Percentiles rank a stretch among this genome's conserved stretches.
Conservation (phyloP, 1,284 basidiomycete species). For the Ganoderma leucocontextum region DNA sequence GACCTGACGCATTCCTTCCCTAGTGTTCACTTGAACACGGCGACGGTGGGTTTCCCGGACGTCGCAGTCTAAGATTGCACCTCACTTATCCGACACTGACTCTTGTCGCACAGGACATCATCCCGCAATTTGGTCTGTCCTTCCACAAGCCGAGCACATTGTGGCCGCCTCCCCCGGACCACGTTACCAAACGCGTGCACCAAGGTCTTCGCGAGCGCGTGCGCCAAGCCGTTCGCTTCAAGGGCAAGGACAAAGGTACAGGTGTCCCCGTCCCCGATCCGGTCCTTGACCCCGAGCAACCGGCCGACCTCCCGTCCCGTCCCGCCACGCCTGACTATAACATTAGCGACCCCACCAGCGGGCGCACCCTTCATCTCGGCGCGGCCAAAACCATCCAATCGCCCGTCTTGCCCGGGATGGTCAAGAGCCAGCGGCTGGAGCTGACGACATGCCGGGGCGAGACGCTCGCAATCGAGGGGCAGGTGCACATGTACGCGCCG, state of each 20-base stretch:
- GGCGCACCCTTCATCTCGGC: slow-evolving; percentile 47
- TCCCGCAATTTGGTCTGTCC: slow-evolving; percentile 73
- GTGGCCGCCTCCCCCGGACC: slow-evolving; percentile 91
- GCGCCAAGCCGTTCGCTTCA: slow-evolving; percentile 58
- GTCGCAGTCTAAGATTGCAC: neutral
- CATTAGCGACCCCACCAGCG: slow-evolving; percentile 19
- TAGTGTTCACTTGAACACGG: slow-evolving; percentile 86
- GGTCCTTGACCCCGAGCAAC: neutral
- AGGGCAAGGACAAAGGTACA: slow-evolving; percentile 34
- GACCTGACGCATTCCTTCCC: slow-evolving; percentile 96
- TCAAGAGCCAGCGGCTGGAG: slow-evolving; percentile 52
- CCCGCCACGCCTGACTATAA: slow-evolving; percentile 22
- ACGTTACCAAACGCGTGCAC: slow-evolving; percentile 71
- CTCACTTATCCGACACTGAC: neutral
- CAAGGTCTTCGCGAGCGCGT: slow-evolving; percentile 68
- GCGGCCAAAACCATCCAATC: slow-evolving; percentile 54
- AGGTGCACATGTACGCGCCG: slow-evolving; percentile 90
- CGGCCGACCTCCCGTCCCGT: slow-evolving; percentile 11
- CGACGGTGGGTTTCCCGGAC: slow-evolving; percentile 62
- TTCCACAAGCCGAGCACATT: slow-evolving; percentile 87
- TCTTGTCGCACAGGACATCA: slow-evolving; percentile 64
- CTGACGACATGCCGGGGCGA: slow-evolving; percentile 55
- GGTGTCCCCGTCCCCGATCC: no score
- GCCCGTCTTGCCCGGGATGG: slow-evolving; percentile 31
- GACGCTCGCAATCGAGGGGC: slow-evolving; percentile 63